Percentiles rank a stretch among this genome's conserved stretches.
Evolutionary conservation across 345 rosid genomes (phyloP).

Genomic region (Eucalyptus cloeziana): DNA sequence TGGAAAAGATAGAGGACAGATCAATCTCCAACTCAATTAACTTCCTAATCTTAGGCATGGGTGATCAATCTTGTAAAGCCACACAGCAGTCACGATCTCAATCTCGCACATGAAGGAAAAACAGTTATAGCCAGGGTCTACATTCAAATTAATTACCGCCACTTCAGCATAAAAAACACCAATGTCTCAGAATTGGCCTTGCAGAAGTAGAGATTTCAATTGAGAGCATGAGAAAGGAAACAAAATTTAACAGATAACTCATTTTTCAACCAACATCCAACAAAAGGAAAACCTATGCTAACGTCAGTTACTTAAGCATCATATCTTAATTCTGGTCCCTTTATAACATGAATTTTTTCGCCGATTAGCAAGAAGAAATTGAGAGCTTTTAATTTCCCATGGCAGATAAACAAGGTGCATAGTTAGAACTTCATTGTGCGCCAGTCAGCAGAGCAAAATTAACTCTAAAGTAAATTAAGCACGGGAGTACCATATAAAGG

Average conservation of each 20-base stretch:
- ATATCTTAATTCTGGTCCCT: not conserved
- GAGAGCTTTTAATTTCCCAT: not conserved
- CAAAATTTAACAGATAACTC: not conserved
- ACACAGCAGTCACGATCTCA: not conserved
- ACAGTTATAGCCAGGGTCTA: not conserved
- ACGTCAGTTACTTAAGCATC: not conserved
- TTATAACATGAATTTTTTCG: not conserved
- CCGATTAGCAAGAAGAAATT: not conserved
- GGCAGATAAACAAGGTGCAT: not conserved
- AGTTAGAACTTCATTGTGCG: not conserved
- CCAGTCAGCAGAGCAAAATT: not conserved
- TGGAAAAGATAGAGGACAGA: not conserved
- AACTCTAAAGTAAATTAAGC: not conserved
- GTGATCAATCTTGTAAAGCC: not conserved
- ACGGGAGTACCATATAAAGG: not conserved
- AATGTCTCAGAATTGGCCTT: not conserved
- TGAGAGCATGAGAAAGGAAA: not conserved
- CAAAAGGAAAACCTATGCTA: not conserved
- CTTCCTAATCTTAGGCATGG: not conserved
- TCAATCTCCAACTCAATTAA: not conserved
- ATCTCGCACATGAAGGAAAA: not conserved
- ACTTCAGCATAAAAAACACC: not conserved
- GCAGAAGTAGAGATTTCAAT: not conserved
- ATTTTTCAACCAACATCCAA: not conserved
- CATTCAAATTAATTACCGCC: not conserved